These are phyloP conservation scores for Botryosphaeria dothidea DNA, from an alignment of 2,329 filamentous ascomycete species.

Conservation along the genomic window DNA sequence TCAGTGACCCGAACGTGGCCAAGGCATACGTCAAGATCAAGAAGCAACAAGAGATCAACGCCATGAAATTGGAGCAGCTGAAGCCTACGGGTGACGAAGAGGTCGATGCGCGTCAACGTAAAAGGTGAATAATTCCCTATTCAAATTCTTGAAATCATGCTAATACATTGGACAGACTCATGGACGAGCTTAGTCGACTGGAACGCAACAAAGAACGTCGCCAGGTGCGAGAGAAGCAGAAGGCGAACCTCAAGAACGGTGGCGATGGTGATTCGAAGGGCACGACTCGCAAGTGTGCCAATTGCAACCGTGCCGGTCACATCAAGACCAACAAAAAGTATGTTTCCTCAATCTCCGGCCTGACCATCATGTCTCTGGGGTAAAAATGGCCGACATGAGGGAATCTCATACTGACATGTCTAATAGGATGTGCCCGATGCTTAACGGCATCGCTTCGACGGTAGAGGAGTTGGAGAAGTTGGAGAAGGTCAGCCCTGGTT, in stretches of 20 bases:
- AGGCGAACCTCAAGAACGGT: constrained; percentile 55
- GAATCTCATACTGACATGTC: not conserved
- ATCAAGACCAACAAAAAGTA: constrained; percentile 99
- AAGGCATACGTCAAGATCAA: constrained; percentile 82
- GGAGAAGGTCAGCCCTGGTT: constrained; percentile 11
- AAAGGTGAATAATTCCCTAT: constrained; percentile 45
- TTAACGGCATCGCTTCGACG: constrained; percentile 13
- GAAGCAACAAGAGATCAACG: constrained; percentile 68
- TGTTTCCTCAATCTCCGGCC: not conserved
- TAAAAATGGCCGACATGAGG: not conserved
- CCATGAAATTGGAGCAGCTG: constrained; percentile 65
- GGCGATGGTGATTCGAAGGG: constrained; percentile 53
- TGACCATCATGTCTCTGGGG: not conserved
- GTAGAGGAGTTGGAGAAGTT: constrained; percentile 13
- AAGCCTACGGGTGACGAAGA: constrained; percentile 68
- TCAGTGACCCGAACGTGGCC: constrained; percentile 84
- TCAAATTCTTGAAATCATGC: constrained; percentile 18
- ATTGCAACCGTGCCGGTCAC: constrained; percentile 93
- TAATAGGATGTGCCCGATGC: constrained; percentile 19
- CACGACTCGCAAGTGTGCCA: constrained; percentile 85
- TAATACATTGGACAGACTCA: constrained; percentile 52
- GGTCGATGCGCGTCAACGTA: constrained; percentile 61
- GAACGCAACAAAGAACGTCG: constrained; percentile 90
- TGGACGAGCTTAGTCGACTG: constrained; percentile 77
- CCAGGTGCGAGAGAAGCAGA: constrained; percentile 87